phyloP scores from a whole-genome alignment of 805 yeast species.

The Hermanozyma aechmeae region DNA sequence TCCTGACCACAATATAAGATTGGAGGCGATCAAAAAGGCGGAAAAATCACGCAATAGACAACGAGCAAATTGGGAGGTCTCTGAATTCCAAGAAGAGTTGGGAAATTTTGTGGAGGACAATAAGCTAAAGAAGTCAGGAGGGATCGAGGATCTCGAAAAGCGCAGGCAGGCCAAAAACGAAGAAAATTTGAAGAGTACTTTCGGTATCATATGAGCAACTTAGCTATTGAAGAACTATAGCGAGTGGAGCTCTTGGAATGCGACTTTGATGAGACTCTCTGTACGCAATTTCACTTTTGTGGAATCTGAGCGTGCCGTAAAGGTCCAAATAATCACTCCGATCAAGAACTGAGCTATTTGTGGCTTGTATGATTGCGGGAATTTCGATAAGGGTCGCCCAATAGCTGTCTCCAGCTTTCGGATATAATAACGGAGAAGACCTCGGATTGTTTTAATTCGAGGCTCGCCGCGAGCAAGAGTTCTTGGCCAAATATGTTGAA shows the following conservation, averaged over 20 bases:
- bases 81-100: conserved; percentile 76
- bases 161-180: conserved; percentile 58
- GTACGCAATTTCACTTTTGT: no score
- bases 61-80: conserved; percentile 42
- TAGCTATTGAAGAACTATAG: conserved; percentile 1
- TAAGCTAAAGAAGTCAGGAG: conserved; percentile 75
- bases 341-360: no score
- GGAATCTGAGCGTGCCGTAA: no score
- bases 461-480: no score
- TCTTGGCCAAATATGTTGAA: no score
- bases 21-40: conserved; percentile 84
- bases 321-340: no score
- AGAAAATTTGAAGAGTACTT: conserved; percentile 52
- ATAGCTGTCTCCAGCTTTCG: no score
- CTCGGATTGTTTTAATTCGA: no score
- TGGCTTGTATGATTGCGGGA: no score
- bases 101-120: conserved; percentile 76
- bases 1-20: conserved; percentile 78
- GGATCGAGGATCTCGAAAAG: conserved; percentile 79
- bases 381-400: no score
- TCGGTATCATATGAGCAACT: conserved; percentile 17
- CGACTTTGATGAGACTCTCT: background rate
- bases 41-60: conserved; percentile 73
- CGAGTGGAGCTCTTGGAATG: background rate
- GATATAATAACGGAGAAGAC: no score